Conservation (phyloP, 768 basidiomycete genomes). For the Lactarius tabidus region DNA sequence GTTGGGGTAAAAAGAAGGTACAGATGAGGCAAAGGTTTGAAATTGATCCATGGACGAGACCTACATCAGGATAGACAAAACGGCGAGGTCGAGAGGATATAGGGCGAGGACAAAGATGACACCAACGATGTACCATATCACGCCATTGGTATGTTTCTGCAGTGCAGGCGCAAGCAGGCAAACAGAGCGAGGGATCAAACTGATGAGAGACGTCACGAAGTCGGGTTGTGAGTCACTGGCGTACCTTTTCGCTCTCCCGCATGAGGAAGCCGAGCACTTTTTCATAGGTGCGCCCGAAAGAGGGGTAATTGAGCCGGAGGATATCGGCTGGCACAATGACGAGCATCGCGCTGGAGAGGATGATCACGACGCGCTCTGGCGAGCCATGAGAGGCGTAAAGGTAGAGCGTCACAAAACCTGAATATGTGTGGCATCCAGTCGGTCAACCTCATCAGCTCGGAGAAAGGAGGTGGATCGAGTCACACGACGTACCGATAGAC, state of each 20-base stretch:
- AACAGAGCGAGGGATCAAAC: background rate
- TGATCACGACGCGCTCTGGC: slow-evolving; percentile 50
- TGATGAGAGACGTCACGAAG: background rate
- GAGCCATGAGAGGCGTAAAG: slow-evolving; percentile 51
- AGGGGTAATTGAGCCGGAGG: slow-evolving; percentile 60
- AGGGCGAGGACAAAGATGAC: slow-evolving; percentile 69
- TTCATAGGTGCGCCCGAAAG: slow-evolving; percentile 71
- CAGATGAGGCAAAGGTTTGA: slow-evolving; percentile 2
- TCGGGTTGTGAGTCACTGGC: slow-evolving; percentile 18
- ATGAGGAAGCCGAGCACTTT: slow-evolving; percentile 73
- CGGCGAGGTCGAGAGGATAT: slow-evolving; percentile 83
- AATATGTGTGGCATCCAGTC: slow-evolving; percentile 9
- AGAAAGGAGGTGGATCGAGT: slow-evolving; percentile 3
- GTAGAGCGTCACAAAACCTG: slow-evolving; percentile 62
- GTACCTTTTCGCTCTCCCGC: slow-evolving; percentile 82
- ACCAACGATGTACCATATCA: slow-evolving; percentile 88
- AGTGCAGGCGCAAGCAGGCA: background rate
- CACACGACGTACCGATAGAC: slow-evolving; percentile 66
- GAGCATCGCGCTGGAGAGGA: slow-evolving; percentile 61
- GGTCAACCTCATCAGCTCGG: background rate
- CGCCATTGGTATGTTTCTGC: slow-evolving; percentile 74
- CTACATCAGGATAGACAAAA: slow-evolving; percentile 82
- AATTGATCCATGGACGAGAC: slow-evolving; percentile 9
- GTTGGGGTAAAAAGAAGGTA: slow-evolving; percentile 9
- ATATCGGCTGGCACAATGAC: slow-evolving; percentile 72